phyloP scores from a whole-genome alignment of 2,329 filamentous ascomycete genomes.

The Hirsutella rhossiliensis region DNA sequence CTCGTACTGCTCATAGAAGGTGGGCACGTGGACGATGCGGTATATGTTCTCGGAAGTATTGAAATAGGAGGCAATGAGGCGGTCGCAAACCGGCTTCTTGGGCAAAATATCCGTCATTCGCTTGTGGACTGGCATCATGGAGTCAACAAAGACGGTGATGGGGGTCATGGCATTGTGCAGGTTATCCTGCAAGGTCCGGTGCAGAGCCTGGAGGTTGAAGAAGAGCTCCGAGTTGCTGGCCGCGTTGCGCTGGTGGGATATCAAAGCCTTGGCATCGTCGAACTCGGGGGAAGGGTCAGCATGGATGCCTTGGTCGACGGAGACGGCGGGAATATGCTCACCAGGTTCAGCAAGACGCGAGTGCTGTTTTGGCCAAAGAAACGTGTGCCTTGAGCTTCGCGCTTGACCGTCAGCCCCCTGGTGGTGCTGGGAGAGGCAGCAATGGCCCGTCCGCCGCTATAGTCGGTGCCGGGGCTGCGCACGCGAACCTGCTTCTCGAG shows the following conservation, averaged over 20 bases:
- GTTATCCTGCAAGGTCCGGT: conserved; percentile 33
- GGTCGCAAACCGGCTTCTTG: conserved; percentile 36
- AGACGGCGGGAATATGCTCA: conserved; percentile 14
- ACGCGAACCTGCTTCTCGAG: conserved; percentile 37
- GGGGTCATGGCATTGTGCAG: conserved; percentile 34
- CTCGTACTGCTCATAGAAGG: conserved; percentile 38
- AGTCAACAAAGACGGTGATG: conserved; percentile 44
- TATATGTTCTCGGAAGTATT: conserved; percentile 39
- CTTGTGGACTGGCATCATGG: conserved; percentile 44
- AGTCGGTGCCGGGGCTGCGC: conserved; percentile 27
- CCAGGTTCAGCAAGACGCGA: conserved; percentile 40
- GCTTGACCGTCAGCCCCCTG: conserved; percentile 36
- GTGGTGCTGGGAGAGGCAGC: conserved; percentile 32
- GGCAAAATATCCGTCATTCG: conserved; percentile 46
- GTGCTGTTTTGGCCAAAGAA: conserved; percentile 42
- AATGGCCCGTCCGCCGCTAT: conserved; percentile 17
- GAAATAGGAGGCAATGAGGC: conserved; percentile 36
- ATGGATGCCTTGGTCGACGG: background rate
- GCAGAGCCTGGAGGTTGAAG: conserved; percentile 24
- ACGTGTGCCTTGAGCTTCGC: conserved; percentile 31
- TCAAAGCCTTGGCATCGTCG: conserved; percentile 39
- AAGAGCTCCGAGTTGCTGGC: conserved; percentile 8
- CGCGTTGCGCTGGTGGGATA: conserved; percentile 28
- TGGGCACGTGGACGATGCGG: conserved; percentile 38
- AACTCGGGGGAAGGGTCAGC: conserved; percentile 25